Conservation (phyloP, 768 basidiomycete species). For the Chiua virens region DNA sequence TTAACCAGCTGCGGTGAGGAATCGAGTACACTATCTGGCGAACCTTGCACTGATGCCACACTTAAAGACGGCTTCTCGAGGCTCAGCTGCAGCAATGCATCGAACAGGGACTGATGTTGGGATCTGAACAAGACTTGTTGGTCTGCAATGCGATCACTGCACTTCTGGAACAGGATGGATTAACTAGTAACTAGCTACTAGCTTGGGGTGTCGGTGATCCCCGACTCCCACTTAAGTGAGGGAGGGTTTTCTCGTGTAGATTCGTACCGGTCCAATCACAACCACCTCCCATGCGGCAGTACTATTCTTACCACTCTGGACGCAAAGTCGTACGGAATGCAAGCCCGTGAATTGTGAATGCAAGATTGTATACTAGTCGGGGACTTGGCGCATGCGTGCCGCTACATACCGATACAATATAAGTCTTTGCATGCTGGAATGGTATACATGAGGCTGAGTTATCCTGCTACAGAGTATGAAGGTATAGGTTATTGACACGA, state of each 20-base stretch:
- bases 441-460: too few relatives aligned
- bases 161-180: conserved; percentile 39
- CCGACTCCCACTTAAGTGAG: too few relatives aligned
- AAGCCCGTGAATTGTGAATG: too few relatives aligned
- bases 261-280: too few relatives aligned
- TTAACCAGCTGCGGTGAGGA: conserved; percentile 77
- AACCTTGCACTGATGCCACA: background rate
- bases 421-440: conserved; percentile 16
- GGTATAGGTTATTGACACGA: conserved; percentile 10
- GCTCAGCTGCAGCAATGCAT: conserved; percentile 63
- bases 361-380: too few relatives aligned
- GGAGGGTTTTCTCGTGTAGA: too few relatives aligned
- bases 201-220: too few relatives aligned
- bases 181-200: conserved; percentile 11
- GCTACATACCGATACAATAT: too few relatives aligned
- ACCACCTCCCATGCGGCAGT: too few relatives aligned
- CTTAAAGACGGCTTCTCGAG: conserved; percentile 64
- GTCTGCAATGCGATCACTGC: conserved; percentile 50
- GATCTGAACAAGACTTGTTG: conserved; percentile 49
- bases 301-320: too few relatives aligned
- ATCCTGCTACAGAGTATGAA: background rate
- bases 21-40: background rate
- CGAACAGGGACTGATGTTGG: conserved; percentile 55
- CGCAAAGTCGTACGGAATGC: too few relatives aligned
- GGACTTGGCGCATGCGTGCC: too few relatives aligned